These are phyloP conservation scores for Geoglossum cookeanum DNA, from an alignment of 2,329 filamentous ascomycete species.

Conservation along the genomic window DNA sequence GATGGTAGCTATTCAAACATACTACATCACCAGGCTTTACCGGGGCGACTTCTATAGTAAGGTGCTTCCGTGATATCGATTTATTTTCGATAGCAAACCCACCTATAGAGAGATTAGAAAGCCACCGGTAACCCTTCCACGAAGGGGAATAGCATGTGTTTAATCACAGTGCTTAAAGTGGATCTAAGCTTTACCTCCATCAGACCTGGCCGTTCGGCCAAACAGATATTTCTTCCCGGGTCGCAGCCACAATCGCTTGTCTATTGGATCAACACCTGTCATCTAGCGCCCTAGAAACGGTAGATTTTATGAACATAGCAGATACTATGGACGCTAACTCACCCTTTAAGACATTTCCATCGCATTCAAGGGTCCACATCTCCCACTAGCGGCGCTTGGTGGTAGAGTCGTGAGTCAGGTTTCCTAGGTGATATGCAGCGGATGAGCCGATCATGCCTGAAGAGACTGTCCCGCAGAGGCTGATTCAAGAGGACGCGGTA, in stretches of 20 bases:
- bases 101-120: slow-evolving; percentile 24
- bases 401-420: background rate
- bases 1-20: slow-evolving; percentile 15
- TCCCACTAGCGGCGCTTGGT: background rate
- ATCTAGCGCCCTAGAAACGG: background rate
- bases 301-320: background rate
- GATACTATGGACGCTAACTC: slow-evolving; percentile 10
- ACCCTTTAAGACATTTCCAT: slow-evolving; percentile 34
- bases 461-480: no score
- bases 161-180: no score
- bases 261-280: slow-evolving; percentile 20
- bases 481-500: no score
- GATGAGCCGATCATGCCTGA: no score
- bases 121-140: background rate
- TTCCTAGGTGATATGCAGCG: no score
- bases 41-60: slow-evolving; percentile 52
- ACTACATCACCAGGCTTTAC: slow-evolving; percentile 50
- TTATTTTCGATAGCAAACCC: slow-evolving; percentile 57
- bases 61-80: slow-evolving; percentile 74
- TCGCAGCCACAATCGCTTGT: slow-evolving; percentile 62
- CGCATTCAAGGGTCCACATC: slow-evolving; percentile 37
- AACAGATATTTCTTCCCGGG: slow-evolving; percentile 75
- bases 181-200: slow-evolving; percentile 32
- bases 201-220: slow-evolving; percentile 45
- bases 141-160: background rate